These are phyloP conservation scores for Boletus rex-veris DNA, from an alignment of 768 basidiomycete species.

Conservation along the genomic window DNA sequence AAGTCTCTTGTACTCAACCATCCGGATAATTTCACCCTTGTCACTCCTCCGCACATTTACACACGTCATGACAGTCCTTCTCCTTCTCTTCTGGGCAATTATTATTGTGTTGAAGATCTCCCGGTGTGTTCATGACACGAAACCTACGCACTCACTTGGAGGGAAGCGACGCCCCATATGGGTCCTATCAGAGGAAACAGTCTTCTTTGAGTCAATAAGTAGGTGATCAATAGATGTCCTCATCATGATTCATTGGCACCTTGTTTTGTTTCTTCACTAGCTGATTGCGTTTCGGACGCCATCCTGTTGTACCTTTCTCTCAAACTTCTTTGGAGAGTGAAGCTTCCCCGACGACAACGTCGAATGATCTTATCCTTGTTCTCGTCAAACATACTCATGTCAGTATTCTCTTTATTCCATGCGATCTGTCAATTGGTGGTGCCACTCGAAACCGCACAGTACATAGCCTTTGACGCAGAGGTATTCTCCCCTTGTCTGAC, in stretches of 20 bases:
- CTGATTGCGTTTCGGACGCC: conserved; percentile 2
- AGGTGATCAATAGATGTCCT: not conserved
- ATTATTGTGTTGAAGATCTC: not conserved
- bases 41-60: not conserved
- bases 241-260: not conserved
- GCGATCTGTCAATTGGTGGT: not conserved
- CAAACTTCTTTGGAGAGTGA: conserved; percentile 16
- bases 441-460: not conserved
- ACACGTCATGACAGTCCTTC: not conserved
- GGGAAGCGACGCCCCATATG: not conserved
- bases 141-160: not conserved
- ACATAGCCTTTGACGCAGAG: not conserved
- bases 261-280: not conserved
- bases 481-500: not conserved
- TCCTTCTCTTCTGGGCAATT: not conserved
- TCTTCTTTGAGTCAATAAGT: conserved; percentile 9
- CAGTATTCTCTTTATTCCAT: not conserved
- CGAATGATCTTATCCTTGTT: conserved; percentile 16
- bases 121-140: not conserved
- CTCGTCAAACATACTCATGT: conserved; percentile 8
- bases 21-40: not conserved
- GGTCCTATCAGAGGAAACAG: not conserved
- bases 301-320: not conserved
- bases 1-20: not conserved
- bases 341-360: conserved; percentile 13